Conservation (phyloP, 2,329 filamentous ascomycete species). For the Aplosporella prunicola region DNA sequence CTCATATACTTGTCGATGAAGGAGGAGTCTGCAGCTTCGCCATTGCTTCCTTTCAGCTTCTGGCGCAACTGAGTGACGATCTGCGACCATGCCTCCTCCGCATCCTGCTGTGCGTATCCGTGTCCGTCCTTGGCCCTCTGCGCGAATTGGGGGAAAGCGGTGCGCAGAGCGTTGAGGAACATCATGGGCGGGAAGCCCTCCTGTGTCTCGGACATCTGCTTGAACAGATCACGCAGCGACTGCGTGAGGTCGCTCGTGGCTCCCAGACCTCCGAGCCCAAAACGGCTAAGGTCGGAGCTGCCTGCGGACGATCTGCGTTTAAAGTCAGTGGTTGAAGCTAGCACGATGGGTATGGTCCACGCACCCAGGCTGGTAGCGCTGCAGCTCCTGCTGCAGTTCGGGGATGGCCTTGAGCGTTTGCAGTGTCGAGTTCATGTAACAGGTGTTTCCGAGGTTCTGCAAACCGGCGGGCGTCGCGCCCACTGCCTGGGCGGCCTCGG, state of each 20-base stretch:
- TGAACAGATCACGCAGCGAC: slow-evolving; percentile 74
- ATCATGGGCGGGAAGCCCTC: slow-evolving; percentile 73
- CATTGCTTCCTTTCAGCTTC: slow-evolving; percentile 53
- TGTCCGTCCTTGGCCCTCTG: slow-evolving; percentile 74
- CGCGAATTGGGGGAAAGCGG: slow-evolving; percentile 82
- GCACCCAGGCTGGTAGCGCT: slow-evolving; percentile 47
- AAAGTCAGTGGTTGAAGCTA: not conserved
- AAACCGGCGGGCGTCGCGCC: slow-evolving; percentile 83
- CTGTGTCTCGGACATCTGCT: slow-evolving; percentile 81
- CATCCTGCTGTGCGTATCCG: slow-evolving; percentile 95
- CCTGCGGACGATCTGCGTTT: too few species aligned
- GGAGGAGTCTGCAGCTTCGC: slow-evolving; percentile 41
- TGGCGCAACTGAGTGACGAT: slow-evolving; percentile 75
- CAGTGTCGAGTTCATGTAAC: slow-evolving; percentile 96
- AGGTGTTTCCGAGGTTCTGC: slow-evolving; percentile 91
- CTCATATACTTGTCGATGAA: slow-evolving; percentile 89
- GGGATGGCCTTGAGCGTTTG: slow-evolving; percentile 83
- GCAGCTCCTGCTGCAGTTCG: slow-evolving; percentile 74
- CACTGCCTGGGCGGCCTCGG: slow-evolving; percentile 71
- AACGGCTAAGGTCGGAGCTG: slow-evolving; percentile 32
- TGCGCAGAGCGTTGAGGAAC: slow-evolving; percentile 73
- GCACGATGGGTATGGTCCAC: too few species aligned
- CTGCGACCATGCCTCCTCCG: slow-evolving; percentile 96
- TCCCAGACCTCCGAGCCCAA: slow-evolving; percentile 50
- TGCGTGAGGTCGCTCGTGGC: slow-evolving; percentile 61